These are phyloP conservation scores for Fusarium sterilihyphosum DNA, from an alignment of 2,329 filamentous ascomycete genomes.

Conservation along the genomic window DNA sequence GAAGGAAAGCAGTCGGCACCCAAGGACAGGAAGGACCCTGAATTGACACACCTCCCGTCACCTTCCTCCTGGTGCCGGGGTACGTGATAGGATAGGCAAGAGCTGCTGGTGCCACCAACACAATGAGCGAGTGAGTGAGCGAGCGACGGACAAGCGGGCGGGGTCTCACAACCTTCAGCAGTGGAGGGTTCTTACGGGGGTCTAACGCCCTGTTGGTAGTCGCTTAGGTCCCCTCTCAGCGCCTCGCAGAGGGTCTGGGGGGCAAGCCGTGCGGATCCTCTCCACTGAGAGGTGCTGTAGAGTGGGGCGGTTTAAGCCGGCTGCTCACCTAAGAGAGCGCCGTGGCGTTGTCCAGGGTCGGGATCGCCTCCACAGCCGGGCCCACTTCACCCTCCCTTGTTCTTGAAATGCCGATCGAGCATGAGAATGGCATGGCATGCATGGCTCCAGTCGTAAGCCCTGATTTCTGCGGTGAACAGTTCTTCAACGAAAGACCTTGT, in stretches of 20 bases:
- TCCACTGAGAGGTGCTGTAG: constrained; percentile 7
- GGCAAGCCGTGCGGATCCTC: constrained; percentile 9
- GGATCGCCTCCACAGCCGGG: constrained; percentile 38
- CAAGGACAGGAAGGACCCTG: constrained; percentile 33
- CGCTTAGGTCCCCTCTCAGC: constrained; percentile 14
- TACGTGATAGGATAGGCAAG: constrained; percentile 7
- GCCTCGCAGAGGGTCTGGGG: constrained; percentile 11
- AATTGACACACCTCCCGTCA: constrained; percentile 35
- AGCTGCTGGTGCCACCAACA: neutral
- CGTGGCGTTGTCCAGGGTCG: constrained; percentile 23
- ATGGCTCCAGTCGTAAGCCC: constrained; percentile 25
- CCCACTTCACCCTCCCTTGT: constrained; percentile 35
- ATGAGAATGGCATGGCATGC: constrained; percentile 33
- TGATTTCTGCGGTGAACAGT: constrained; percentile 34
- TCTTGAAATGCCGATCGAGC: constrained; percentile 36
- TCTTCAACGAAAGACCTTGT: constrained; percentile 1
- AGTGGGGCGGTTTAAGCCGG: constrained; percentile 18
- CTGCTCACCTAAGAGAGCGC: constrained; percentile 9
- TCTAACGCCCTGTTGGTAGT: constrained; percentile 18
- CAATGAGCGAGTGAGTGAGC: neutral
- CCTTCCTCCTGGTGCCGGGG: constrained; percentile 23
- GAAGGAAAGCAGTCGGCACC: constrained; percentile 10
- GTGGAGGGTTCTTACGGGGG: constrained; percentile 16
- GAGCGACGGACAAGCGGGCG: constrained; percentile 15
- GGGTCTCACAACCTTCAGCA: constrained; percentile 11